Base-by-base conservation (phyloP, 169 alveolate species). In the Miamiensis avidus region DNA sequence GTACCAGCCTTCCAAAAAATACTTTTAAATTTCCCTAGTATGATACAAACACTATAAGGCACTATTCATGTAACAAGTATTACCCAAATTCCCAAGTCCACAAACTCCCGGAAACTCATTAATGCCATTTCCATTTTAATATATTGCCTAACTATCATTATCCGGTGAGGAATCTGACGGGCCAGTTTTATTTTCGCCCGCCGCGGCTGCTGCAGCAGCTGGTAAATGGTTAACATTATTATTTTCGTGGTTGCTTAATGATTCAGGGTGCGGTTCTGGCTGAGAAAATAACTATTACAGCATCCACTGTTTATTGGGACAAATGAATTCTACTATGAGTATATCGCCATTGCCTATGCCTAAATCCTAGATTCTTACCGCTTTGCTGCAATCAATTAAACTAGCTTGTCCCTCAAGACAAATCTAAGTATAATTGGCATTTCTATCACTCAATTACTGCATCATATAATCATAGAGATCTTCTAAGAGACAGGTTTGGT, bases 51-150 rank as follows among this genome's bases (percentile, higher is more conserved):
- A 95, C 78, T 95, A 91, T 0, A 94, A 76, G 25, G 95, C 94
- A 65, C 95, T 92, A 81, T 92, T 92, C 97, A 95, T 94, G 82
- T 91, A 95, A 49, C 98, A 95, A 15, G 98, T 94, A 87, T 95
- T 95, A 31, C 97, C 98, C 72, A 95, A 83, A 85, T 95, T 95
- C 30, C 85, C 89, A 75, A 93, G 87, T 32, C 98, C 98, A 49
- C 69, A 49, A 11, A 49, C 4, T 49, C 69, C 69, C 20, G 20
- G 20, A 49, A 49, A 11, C 20, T 11, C 69, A 49, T 49, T 11
- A 11, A 49, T 49, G 4, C 4, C 4, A 11, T 49, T 49, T 49
- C 20, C 20, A 49, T 49, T 49, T 49, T 49, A 49, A 11, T 49
- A 49, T 49, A 49, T 20, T 49, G 20, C 69, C 20, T 49, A 49